Conservation (phyloP, 148 eudicot species). For the Heliamphora exappendiculata region DNA sequence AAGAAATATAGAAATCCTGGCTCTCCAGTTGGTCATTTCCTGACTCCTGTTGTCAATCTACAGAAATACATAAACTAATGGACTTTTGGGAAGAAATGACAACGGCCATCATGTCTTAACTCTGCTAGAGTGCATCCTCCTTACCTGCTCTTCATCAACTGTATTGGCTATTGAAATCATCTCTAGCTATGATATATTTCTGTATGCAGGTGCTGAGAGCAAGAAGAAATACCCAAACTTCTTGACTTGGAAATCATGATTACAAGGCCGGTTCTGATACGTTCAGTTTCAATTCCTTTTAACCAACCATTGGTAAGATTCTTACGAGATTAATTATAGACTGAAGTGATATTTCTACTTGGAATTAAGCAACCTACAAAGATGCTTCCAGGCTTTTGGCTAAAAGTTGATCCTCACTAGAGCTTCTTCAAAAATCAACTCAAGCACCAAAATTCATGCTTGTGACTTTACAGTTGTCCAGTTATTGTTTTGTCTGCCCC, state of each 20-base stretch:
- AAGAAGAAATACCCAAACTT: conserved; percentile 1
- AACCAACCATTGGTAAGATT: not conserved
- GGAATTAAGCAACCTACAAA: not conserved
- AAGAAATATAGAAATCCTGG: not conserved
- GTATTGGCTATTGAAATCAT: not conserved
- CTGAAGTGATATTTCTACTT: not conserved
- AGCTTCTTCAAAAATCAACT: not conserved
- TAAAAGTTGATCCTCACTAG: not conserved
- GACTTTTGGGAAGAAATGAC: not conserved
- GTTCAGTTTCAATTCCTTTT: not conserved
- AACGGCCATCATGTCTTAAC: not conserved
- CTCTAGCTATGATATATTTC: not conserved
- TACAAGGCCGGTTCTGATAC: not conserved
- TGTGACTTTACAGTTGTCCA: conserved; percentile 24
- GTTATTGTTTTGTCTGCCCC: conserved; percentile 16
- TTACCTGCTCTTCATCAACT: not conserved
- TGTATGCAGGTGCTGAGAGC: not conserved
- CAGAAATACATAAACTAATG: not conserved
- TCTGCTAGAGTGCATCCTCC: not conserved
- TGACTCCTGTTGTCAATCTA: not conserved
- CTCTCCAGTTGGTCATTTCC: not conserved
- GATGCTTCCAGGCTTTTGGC: not conserved
- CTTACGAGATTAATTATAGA: not conserved
- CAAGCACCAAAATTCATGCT: not conserved
- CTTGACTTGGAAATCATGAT: not conserved